Conservation (phyloP, 257 asterid species). For the Ilex aquifolium region DNA sequence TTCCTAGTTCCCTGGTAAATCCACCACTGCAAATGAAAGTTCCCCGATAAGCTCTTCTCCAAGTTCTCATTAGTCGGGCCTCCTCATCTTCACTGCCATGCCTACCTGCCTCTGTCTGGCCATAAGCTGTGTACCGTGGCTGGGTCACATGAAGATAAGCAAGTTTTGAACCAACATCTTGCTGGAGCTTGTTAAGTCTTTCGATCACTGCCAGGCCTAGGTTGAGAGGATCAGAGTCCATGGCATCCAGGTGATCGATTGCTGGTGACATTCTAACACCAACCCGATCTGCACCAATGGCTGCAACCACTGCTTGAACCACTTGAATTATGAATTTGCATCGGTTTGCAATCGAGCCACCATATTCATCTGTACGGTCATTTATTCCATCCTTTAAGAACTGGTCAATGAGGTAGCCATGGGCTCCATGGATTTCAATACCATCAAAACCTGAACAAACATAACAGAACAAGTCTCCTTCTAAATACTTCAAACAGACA, state of each 20-base stretch:
- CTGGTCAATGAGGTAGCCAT: slow-evolving; percentile 89
- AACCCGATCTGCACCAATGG: slow-evolving; percentile 65
- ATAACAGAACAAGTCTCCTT: too few species aligned
- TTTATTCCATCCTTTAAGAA: slow-evolving; percentile 88
- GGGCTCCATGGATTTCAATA: slow-evolving; percentile 89
- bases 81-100: slow-evolving; percentile 76
- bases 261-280: slow-evolving; percentile 91
- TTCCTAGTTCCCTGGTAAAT: slow-evolving; percentile 53
- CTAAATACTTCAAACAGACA: too few species aligned
- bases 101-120: slow-evolving; percentile 67
- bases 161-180: slow-evolving; percentile 34
- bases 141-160: slow-evolving; percentile 81
- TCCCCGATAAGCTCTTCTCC: slow-evolving; percentile 56
- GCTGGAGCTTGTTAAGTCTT: slow-evolving; percentile 61
- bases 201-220: slow-evolving; percentile 73
- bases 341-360: slow-evolving; percentile 77
- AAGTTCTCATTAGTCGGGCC: slow-evolving; percentile 41
- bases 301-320: slow-evolving; percentile 55
- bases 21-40: slow-evolving; percentile 69
- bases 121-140: slow-evolving; percentile 77
- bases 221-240: slow-evolving; percentile 70
- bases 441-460: slow-evolving; percentile 71
- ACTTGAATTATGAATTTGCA: slow-evolving; percentile 63
- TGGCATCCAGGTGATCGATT: slow-evolving; percentile 86
- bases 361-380: slow-evolving; percentile 68